Conservation (phyloP, 106 monocot genomes). For the Allium cepa region DNA sequence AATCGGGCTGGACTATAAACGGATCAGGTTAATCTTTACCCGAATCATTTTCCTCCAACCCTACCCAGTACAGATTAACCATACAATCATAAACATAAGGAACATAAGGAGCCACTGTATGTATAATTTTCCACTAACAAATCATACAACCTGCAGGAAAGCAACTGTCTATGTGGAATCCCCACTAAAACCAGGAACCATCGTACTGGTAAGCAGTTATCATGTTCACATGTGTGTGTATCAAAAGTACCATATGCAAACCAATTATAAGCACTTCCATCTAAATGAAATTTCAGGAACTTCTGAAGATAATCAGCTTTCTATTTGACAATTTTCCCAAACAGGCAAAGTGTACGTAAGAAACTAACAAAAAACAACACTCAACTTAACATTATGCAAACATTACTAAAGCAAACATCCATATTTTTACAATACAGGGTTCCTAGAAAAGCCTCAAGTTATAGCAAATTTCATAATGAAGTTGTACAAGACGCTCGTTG, state of each 20-base stretch:
- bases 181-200: conserved; percentile 55
- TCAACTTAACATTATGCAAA: not conserved
- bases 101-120: too few relatives aligned
- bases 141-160: conserved; percentile 31
- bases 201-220: conserved; percentile 33
- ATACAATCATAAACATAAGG: too few relatives aligned
- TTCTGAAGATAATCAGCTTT: conserved; percentile 30
- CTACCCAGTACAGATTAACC: too few relatives aligned
- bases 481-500: conserved; percentile 29
- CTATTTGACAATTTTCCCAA: conserved; percentile 53
- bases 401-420: not conserved
- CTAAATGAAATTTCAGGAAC: conserved; percentile 32
- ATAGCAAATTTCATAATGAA: conserved; percentile 18
- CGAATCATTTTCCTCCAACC: too few relatives aligned
- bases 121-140: not conserved
- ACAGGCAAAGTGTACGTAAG: conserved; percentile 37
- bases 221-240: too few relatives aligned
- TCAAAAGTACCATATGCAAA: not conserved
- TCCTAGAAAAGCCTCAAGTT: conserved; percentile 38
- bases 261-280: not conserved
- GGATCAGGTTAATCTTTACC: too few relatives aligned
- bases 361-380: not conserved
- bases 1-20: too few relatives aligned
- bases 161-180: conserved; percentile 45
- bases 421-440: conserved; percentile 29